Evolutionary conservation across 2,329 filamentous ascomycete species (phyloP), one percentile per base, ranked within the genome.

Genomic region (Myriosclerotinia scirpicola): DNA sequence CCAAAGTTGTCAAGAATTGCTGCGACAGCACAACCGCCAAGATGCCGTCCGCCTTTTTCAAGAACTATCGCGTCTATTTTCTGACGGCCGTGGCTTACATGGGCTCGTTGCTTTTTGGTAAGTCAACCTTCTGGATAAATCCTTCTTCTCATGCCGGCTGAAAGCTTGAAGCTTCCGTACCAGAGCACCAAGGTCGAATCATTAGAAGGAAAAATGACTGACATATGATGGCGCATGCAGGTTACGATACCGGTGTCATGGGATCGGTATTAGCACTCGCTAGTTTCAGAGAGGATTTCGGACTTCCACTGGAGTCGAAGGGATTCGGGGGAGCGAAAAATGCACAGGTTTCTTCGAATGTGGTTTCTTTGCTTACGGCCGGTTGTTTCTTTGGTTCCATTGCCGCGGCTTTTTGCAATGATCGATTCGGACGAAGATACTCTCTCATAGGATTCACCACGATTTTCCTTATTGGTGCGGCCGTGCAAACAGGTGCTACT

Each of bases 341-440:
- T 53, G 67, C 70, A 26, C 62, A 71, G 14, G 58, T 72, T 48
- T 59, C 71, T 2, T 68, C 68, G 20, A 80, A 83, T 59, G 79
- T 80, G 40, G 81, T 83, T 26, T 80, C 81, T 2, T 79, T 84
- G 22, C 81, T 84, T 64, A 82, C 84, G 68, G 80, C 82, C 11
- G 83, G 82, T 34, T 82, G 82, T 44, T 82, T 85, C 67, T 79
- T 82, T 38, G 82, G 82, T 30, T 83, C 82, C 67, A 80, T 84
- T 64, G 70, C 78, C 38, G 79, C 83, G 61, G 83, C 81, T 76
- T 81, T 81, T 0, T 63, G 84, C 12, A 82, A 80, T 6, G 80
- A 82, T 64, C 74, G 75, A 30, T 77, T 78, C 58, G 83, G 83
- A 15, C 78, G 83, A 20, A 78, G 79, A 40, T 75, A 80, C 14